These are phyloP conservation scores for Dactylonectria macrodidyma DNA, from an alignment of 2,329 filamentous ascomycete species.

Conservation along the genomic window DNA sequence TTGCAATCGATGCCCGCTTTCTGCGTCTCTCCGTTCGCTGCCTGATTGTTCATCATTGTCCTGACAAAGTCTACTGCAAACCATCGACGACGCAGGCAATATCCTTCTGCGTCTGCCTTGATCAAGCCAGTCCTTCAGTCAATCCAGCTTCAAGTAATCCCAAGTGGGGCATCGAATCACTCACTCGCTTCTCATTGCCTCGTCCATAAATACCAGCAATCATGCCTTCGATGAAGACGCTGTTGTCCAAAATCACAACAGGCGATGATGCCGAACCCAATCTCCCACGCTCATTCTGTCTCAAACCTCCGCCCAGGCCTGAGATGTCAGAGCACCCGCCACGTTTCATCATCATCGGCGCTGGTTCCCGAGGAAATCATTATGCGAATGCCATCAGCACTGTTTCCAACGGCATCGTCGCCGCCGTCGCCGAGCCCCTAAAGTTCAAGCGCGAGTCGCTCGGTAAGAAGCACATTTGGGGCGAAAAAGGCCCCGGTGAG, in stretches of 20 bases:
- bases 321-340: conserved; percentile 66
- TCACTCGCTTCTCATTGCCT: background rate
- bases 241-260: conserved; percentile 39
- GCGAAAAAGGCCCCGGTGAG: conserved; percentile 60
- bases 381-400: conserved; percentile 80
- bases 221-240: conserved; percentile 43
- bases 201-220: background rate
- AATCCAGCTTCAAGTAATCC: background rate
- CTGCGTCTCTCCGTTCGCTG: background rate
- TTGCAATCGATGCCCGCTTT: background rate
- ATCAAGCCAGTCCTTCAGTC: background rate
- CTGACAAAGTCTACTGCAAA: background rate
- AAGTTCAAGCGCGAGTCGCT: conserved; percentile 82
- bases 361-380: conserved; percentile 82
- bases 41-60: background rate
- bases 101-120: background rate
- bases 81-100: background rate
- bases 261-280: conserved; percentile 32
- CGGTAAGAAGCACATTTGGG: conserved; percentile 82
- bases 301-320: conserved; percentile 57
- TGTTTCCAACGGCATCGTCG: conserved; percentile 77
- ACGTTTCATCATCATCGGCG: conserved; percentile 85
- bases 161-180: background rate
- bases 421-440: conserved; percentile 86
- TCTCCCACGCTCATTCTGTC: conserved; percentile 41